Percentiles rank a stretch among this genome's conserved stretches.
Conservation (phyloP, 345 rosid genomes). For the Erodium maritimum region DNA sequence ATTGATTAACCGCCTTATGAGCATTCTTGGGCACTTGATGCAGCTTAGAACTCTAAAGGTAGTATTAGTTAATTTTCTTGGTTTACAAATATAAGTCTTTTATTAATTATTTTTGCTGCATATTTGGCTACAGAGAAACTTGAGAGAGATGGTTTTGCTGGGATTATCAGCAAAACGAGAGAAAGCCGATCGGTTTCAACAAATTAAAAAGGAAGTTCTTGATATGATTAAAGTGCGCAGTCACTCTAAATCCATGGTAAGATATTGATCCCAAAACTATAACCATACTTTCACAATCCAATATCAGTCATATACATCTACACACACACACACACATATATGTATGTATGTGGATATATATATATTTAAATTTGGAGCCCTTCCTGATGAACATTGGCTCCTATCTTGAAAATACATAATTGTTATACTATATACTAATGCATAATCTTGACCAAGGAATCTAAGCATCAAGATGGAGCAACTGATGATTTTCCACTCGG, state of each 20-base stretch:
- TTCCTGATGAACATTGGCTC: background rate
- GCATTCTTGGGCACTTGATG: conserved; percentile 81
- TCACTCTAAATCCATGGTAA: background rate
- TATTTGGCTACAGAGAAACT: background rate
- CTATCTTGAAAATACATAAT: background rate
- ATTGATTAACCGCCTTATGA: conserved; percentile 68
- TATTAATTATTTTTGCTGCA: background rate
- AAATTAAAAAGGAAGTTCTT: background rate
- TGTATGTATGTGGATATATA: no score
- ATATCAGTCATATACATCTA: no score
- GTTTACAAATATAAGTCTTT: background rate
- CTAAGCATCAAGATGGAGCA: conserved; percentile 10
- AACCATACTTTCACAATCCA: no score
- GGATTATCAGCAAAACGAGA: conserved; percentile 20
- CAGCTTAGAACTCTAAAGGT: conserved; percentile 94
- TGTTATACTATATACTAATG: background rate
- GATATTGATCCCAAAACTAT: conserved; percentile 10
- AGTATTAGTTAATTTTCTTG: conserved; percentile 3
- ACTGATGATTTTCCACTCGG: conserved; percentile 11
- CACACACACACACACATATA: no score
- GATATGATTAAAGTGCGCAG: background rate
- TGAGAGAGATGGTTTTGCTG: background rate
- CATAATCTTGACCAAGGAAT: conserved; percentile 7
- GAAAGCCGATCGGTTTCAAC: conserved; percentile 29
- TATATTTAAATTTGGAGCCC: background rate